Percentiles rank a stretch among this genome's conserved stretches.
Evolutionary conservation across 352 stramenopile genomes (phyloP).

Genomic region (Phytopythium aichiense): DNA sequence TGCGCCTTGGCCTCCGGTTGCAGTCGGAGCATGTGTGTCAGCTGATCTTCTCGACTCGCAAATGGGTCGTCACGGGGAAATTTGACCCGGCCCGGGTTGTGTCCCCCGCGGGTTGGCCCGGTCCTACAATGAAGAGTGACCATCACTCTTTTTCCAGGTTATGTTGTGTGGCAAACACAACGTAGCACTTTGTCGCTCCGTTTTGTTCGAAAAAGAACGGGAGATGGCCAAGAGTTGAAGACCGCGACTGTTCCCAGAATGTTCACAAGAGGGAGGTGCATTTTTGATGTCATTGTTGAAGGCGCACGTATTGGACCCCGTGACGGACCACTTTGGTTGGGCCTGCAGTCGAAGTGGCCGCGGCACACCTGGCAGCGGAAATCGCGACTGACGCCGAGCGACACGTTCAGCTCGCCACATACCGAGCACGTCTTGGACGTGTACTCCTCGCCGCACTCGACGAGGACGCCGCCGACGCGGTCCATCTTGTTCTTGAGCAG

Average conservation of each 20-base stretch:
- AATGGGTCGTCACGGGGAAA: background rate
- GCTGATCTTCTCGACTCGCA: background rate
- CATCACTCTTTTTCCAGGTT: background rate
- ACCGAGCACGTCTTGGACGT: slow-evolving; percentile 13
- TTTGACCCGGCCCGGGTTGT: no score
- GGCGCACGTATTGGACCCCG: background rate
- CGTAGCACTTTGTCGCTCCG: no score
- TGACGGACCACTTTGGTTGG: no score
- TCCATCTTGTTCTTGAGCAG: slow-evolving; percentile 16
- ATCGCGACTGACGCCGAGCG: background rate
- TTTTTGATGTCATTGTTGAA: background rate
- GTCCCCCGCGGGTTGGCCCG: no score
- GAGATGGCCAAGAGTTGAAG: background rate
- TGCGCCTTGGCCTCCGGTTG: slow-evolving; percentile 6
- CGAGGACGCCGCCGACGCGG: slow-evolving; percentile 2
- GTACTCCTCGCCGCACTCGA: slow-evolving; percentile 16
- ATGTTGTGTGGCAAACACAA: no score
- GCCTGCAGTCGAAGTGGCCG: no score
- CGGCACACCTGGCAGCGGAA: no score
- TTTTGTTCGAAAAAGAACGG: background rate
- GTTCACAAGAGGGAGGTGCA: background rate
- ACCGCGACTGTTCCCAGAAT: background rate
- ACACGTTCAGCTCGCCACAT: slow-evolving; percentile 6
- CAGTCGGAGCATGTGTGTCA: background rate
- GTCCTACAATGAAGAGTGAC: background rate